Percentiles rank a stretch among this genome's conserved stretches.
Evolutionary conservation across 495 filamentous ascomycete genomes (phyloP).

Genomic region (Podospora pseudoanserina): DNA sequence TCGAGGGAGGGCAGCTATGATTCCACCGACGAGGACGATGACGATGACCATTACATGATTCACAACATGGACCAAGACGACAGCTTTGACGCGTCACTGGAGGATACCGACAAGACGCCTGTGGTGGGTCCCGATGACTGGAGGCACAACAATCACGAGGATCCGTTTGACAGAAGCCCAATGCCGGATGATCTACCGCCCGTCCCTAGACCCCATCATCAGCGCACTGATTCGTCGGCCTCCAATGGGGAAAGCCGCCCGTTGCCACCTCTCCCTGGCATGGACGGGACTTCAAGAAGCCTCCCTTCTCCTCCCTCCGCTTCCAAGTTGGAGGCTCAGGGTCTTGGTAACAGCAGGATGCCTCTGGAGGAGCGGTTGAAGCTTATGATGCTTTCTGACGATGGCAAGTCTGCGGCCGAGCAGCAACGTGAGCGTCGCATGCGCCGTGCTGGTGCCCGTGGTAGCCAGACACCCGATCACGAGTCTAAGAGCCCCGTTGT

Average conservation of each 20-base stretch:
- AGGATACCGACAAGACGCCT: constrained; percentile 94
- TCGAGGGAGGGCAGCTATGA: constrained; percentile 92
- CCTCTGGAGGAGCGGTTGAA: constrained; percentile 75
- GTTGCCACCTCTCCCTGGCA: constrained; percentile 67
- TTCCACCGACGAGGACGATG: constrained; percentile 67
- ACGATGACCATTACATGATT: constrained; percentile 62
- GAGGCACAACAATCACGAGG: constrained; percentile 70
- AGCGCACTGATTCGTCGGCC: constrained; percentile 61
- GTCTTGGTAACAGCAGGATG: constrained; percentile 65
- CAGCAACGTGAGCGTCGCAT: constrained; percentile 61
- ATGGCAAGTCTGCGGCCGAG: constrained; percentile 51
- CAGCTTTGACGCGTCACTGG: constrained; percentile 88
- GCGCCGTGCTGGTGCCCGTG: constrained; percentile 49
- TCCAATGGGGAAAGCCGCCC: constrained; percentile 73
- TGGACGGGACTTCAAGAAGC: constrained; percentile 40
- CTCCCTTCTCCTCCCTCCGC: constrained; percentile 67
- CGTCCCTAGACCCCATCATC: constrained; percentile 40
- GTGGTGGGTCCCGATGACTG: constrained; percentile 96
- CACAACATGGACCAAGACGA: constrained; percentile 71
- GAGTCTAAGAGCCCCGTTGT: constrained; percentile 41
- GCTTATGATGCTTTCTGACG: constrained; percentile 75
- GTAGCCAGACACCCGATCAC: constrained; percentile 48
- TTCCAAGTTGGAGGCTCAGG: constrained; percentile 67
- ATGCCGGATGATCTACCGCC: constrained; percentile 47
- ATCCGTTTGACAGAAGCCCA: constrained; percentile 70